Base-by-base conservation (phyloP, 2,329 filamentous ascomycete genomes). In the Dactylellina leptospora region DNA sequence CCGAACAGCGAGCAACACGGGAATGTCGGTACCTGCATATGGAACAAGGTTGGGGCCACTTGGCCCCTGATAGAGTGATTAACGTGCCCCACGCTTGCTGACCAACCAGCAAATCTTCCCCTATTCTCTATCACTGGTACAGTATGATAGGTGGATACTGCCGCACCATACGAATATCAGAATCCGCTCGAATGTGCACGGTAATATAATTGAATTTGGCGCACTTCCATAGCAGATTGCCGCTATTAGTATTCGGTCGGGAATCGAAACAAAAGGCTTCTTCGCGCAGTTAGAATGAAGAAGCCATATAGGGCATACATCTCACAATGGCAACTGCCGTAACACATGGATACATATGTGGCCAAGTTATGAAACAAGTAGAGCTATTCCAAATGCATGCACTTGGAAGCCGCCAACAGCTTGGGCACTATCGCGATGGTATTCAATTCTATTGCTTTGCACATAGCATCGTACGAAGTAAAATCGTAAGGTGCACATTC, bases 1-100 rank as follows among this genome's bases (percentile, higher is more conserved):
- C 68, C 68, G 68, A 72, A 64, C 20, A 54, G 30, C 53, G 11
- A 59, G 30, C 44, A 68, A 58, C 45, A 58, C 68, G 68, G 68
- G 59, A 72, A 54, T 62, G 54, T 59, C 38, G 59, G 68, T 72
- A 63, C 68, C 68, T 72, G 68, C 68, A 72, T 72, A 72, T 64
- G 18, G 40, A 59, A 64, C 68, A 72, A 64, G 68, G 68, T 72
- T 64, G 16, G 38, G 51, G 68, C 44, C 28, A 55, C 59, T 72
- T 64, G 40, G 66, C 45, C 40, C 25, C 42, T 53, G 68, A 60
- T 64, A 58, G 22, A 58, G 58, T n/a, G n/a, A n/a, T n/a, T n/a
- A n/a, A n/a, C n/a, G n/a, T 48, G 68, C 68, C 68, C 63, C 66
- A 64, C 59, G 68, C 48, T 54, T 58, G 56, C 51, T 50, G 55